Base-by-base conservation (phyloP, 2,329 filamentous ascomycete genomes). In the Calcarisporium arbuscula region DNA sequence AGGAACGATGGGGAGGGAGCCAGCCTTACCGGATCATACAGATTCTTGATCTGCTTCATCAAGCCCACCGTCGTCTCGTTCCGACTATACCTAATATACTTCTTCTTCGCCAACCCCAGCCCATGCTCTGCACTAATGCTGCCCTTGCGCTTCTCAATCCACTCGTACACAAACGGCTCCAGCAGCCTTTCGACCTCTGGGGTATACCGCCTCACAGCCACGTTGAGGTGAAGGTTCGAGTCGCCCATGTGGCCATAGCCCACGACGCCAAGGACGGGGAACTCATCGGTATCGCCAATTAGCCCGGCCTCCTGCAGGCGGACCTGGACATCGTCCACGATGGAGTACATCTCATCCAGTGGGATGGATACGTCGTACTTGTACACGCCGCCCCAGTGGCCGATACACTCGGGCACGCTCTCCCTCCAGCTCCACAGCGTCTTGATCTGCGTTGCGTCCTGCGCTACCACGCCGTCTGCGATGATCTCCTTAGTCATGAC, bases 221-320 rank as follows among this genome's bases (percentile, higher is more conserved):
- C 76, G 61, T 98, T 98, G 46, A 98, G 70, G 62, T 98, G 94
- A 45, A 98, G 64, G 62, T 98, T 98, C 4, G 84, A 80, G 61
- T 98, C 92, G 25, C 92, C 94, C 89, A 98, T 96, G 60, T 98
- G 92, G 21, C 92, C 92, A 55, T 95, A 98, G 15, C 92, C 92
- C 15, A 95, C 78, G n/a, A 95, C 89, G 38, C 82, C 84, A 2
- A 94, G 75, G 6, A 94, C 89, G 2, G 89, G 86, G 55, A 80
- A 74, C 29, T 79, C 79, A 36, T 84, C 77, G 6, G 80, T 77
- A 28, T 86, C 80, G 34, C 86, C 84, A 26, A 94, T 70, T 3
- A 96, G 71, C 1, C 88, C 87, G 20, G 81, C 80, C 35, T 80
- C 71, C 2, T 73, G 70, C 45, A 98, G 72, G 34, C 80, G 79